Percentiles rank a stretch among this genome's conserved stretches.
phyloP scores from a whole-genome alignment of 139 green algal species.

The Picochlorum sp. region DNA sequence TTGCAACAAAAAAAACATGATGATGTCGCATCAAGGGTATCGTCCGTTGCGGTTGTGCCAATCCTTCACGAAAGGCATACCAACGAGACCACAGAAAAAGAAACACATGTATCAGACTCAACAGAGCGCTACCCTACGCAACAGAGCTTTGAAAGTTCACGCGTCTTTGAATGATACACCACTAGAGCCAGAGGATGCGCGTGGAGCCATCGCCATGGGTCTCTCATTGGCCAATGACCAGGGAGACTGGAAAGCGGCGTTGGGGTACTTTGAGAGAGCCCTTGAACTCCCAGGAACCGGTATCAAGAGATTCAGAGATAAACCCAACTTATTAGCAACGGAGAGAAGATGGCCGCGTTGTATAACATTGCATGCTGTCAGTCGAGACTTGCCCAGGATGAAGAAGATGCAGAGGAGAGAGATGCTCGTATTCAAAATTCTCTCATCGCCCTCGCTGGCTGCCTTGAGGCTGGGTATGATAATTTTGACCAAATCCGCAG shows the following conservation, averaged over 20 bases:
- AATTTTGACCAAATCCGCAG: slow-evolving; percentile 52
- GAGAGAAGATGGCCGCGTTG: slow-evolving; percentile 60
- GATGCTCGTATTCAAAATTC: slow-evolving; percentile 25
- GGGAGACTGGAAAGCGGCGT: slow-evolving; percentile 38
- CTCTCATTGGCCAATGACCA: slow-evolving; percentile 23
- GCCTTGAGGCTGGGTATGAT: slow-evolving; percentile 52
- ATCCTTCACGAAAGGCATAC: too few species aligned
- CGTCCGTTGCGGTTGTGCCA: too few species aligned
- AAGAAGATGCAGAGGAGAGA: slow-evolving; percentile 17
- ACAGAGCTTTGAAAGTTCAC: too few species aligned
- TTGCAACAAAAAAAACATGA: too few species aligned
- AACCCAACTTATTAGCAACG: slow-evolving; percentile 55
- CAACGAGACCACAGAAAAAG: too few species aligned
- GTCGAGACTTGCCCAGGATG: slow-evolving; percentile 26
- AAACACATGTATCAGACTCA: too few species aligned
- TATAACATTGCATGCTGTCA: slow-evolving; percentile 84
- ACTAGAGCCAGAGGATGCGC: slow-evolving; percentile 8
- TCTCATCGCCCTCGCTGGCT: slow-evolving; percentile 54
- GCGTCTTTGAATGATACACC: too few species aligned
- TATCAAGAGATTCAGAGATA: slow-evolving; percentile 72
- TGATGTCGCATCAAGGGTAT: too few species aligned
- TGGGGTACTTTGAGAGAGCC: slow-evolving; percentile 56
- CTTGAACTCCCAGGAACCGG: slow-evolving; percentile 68
- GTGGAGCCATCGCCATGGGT: slow-evolving; percentile 35
- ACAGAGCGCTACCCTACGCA: too few species aligned